These are phyloP conservation scores for Desmodesmus armatus DNA, from an alignment of 139 green algal genomes.

Conservation along the genomic window DNA sequence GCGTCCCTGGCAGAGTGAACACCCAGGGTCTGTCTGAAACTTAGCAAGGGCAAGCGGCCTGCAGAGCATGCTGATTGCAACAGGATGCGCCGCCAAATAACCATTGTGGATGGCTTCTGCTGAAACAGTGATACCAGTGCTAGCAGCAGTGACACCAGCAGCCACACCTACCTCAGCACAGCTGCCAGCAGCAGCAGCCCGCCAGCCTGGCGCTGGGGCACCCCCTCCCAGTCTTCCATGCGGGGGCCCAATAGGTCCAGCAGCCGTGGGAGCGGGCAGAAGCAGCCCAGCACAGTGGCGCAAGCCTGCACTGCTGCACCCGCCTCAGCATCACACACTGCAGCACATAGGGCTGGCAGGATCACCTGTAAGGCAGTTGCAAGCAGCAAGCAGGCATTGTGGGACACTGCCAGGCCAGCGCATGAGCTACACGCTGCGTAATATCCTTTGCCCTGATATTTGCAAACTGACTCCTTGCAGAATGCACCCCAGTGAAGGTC, in stretches of 20 bases:
- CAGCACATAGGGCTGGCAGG: slow-evolving; percentile 11
- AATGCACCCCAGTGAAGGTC: too few species aligned
- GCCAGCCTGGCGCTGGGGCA: slow-evolving; percentile 9
- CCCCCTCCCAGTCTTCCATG: neutral
- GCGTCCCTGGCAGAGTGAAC: too few species aligned
- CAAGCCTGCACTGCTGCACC: slow-evolving; percentile 1
- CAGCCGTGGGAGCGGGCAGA: slow-evolving; percentile 34
- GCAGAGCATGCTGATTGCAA: too few species aligned
- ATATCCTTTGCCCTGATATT: neutral
- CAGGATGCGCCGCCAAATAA: too few species aligned
- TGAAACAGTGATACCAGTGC: too few species aligned
- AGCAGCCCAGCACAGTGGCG: slow-evolving; percentile 49
- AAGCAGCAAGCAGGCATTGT: neutral
- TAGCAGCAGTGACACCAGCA: neutral
- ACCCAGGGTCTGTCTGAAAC: neutral
- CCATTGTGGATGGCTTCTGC: too few species aligned
- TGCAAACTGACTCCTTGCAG: slow-evolving; percentile 45
- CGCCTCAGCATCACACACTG: neutral
- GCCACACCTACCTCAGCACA: neutral
- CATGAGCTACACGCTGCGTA: neutral
- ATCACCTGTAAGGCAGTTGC: neutral
- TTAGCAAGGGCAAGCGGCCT: too few species aligned
- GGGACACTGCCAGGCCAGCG: neutral
- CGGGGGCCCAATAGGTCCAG: slow-evolving; percentile 43
- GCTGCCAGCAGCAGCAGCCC: slow-evolving; percentile 16